Percentiles rank a stretch among this genome's conserved stretches.
These are phyloP conservation scores for Hypoxylon crocopeplum DNA, from an alignment of 495 filamentous ascomycete species.

Conservation along the genomic window DNA sequence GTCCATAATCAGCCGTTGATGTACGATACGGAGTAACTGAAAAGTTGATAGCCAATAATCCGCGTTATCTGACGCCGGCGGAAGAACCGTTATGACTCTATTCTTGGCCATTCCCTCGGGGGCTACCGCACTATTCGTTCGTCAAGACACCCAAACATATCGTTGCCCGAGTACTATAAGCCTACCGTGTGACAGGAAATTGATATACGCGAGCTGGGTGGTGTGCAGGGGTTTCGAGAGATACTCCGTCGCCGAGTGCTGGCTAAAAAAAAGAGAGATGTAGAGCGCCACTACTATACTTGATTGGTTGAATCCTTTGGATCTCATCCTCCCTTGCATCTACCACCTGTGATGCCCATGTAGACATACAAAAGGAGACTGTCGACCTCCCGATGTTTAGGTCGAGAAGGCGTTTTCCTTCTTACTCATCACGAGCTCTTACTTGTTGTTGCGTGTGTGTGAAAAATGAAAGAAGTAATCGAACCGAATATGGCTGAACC, in stretches of 20 bases:
- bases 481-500: constrained; percentile 22
- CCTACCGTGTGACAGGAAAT: neutral
- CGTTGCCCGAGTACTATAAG: neutral
- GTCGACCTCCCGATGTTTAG: neutral
- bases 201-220: neutral
- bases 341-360: neutral
- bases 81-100: no score
- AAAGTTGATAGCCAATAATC: neutral
- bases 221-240: constrained; percentile 9
- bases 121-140: no score
- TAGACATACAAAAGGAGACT: constrained; percentile 15
- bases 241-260: constrained; percentile 31
- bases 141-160: neutral
- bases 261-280: neutral
- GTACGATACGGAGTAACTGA: constrained; percentile 12
- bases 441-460: neutral
- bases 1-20: neutral
- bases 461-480: constrained; percentile 28
- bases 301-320: constrained; percentile 7
- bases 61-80: constrained; percentile 4
- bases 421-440: neutral
- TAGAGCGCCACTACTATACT: neutral
- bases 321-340: neutral
- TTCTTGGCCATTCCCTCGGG: no score
- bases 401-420: neutral